Percentiles rank a stretch among this genome's conserved stretches.
These are phyloP conservation scores for Talaromyces sp. DNA, from an alignment of 2,329 filamentous ascomycete genomes.

Conservation along the genomic window DNA sequence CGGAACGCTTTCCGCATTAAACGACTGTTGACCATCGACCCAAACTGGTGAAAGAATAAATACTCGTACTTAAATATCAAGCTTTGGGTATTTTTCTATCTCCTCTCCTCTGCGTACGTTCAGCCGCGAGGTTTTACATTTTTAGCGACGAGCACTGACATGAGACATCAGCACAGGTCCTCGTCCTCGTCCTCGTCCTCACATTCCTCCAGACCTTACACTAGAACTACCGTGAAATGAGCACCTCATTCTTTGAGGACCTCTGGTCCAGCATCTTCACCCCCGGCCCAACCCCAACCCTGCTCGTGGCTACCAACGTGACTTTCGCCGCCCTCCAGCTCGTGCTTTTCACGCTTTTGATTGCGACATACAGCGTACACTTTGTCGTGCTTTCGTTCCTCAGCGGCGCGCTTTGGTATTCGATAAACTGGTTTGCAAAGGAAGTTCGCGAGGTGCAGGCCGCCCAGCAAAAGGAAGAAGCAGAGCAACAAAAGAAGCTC, in stretches of 20 bases:
- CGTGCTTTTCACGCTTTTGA: slow-evolving; percentile 67
- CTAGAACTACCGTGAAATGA: slow-evolving; percentile 15
- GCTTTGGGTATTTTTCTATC: neutral
- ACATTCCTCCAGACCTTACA: neutral
- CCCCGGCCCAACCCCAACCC: slow-evolving; percentile 79
- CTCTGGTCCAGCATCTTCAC: slow-evolving; percentile 93
- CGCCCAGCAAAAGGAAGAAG: slow-evolving; percentile 33
- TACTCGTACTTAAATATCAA: neutral
- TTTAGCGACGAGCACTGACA: neutral
- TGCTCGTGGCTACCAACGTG: slow-evolving; percentile 83
- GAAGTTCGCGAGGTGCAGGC: slow-evolving; percentile 54
- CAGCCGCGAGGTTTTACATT: neutral
- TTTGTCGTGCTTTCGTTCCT: slow-evolving; percentile 77
- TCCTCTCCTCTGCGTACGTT: neutral
- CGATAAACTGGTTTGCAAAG: slow-evolving; percentile 92
- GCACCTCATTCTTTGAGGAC: slow-evolving; percentile 59
- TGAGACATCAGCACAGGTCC: neutral
- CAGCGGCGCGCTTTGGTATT: slow-evolving; percentile 78
- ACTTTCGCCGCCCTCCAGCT: slow-evolving; percentile 81
- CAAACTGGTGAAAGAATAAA: neutral
- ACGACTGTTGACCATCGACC: neutral
- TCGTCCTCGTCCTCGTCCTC: neutral
- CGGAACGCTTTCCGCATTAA: neutral
- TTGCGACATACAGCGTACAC: slow-evolving; percentile 82
- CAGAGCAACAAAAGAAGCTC: slow-evolving; percentile 12